Percentiles rank a stretch among this genome's conserved stretches.
phyloP scores from a whole-genome alignment of 1,139 yeast genomes.

The Eremothecium cymbalariae region DNA sequence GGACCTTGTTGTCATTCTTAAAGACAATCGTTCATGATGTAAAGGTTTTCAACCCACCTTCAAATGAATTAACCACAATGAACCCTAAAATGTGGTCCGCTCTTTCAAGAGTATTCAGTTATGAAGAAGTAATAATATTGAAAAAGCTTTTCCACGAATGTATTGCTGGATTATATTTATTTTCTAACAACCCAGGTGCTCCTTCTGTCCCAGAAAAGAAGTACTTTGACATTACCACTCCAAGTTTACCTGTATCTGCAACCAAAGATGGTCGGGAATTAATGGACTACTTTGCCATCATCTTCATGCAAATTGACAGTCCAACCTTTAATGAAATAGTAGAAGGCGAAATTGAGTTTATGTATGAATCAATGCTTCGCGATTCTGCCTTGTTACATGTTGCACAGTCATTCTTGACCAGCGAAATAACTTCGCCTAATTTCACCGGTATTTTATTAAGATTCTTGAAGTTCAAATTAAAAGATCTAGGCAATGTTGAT shows the following conservation, averaged over 20 bases:
- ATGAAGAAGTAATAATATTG: constrained; percentile 74
- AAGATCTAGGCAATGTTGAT: constrained; percentile 74
- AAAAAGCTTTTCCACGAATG: constrained; percentile 78
- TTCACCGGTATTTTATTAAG: constrained; percentile 81
- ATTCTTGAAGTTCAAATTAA: constrained; percentile 64
- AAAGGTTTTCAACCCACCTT: constrained; percentile 84
- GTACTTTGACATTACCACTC: constrained; percentile 64
- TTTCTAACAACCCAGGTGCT: constrained; percentile 46
- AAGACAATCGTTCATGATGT: constrained; percentile 87
- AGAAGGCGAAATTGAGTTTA: constrained; percentile 66
- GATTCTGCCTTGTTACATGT: constrained; percentile 85
- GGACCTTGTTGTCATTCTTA: constrained; percentile 81
- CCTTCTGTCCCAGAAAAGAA: constrained; percentile 26
- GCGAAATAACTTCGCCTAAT: constrained; percentile 87
- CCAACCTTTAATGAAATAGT: constrained; percentile 93
- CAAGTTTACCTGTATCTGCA: constrained; percentile 74
- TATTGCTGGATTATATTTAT: constrained; percentile 69
- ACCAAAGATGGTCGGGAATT: constrained; percentile 91
- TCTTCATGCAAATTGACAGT: constrained; percentile 89
- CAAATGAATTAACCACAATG: constrained; percentile 57
- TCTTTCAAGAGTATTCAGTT: constrained; percentile 71
- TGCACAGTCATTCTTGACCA: constrained; percentile 89
- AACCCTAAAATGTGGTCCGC: constrained; percentile 76
- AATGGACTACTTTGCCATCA: constrained; percentile 92
- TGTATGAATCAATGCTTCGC: constrained; percentile 71